Evolutionary conservation across 192 early-diverging fungal genomes (phyloP).

Genomic region (Rhizophagus clarus): DNA sequence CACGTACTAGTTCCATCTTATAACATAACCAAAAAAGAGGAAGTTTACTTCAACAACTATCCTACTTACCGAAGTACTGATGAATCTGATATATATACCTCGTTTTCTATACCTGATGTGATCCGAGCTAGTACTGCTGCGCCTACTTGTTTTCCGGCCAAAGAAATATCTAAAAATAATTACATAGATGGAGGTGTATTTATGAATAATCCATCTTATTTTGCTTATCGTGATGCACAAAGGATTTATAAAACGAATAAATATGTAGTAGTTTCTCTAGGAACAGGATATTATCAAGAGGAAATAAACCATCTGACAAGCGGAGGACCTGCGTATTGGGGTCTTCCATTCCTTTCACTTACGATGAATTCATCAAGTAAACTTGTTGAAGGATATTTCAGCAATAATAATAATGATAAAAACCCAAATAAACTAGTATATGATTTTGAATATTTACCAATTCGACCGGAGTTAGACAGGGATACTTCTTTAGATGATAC

Average conservation of each 20-base stretch:
- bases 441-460: too few species aligned
- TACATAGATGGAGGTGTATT: slow-evolving; percentile 8
- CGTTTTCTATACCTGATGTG: background rate
- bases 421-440: too few species aligned
- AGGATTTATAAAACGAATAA: background rate
- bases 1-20: slow-evolving; percentile 12
- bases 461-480: too few species aligned
- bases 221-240: background rate
- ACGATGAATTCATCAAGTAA: too few species aligned
- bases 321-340: too few species aligned
- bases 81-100: too few species aligned
- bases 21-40: background rate
- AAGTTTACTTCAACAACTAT: background rate
- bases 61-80: background rate
- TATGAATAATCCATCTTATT: slow-evolving; percentile 13
- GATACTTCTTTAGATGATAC: too few species aligned
- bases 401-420: too few species aligned
- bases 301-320: too few species aligned
- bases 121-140: slow-evolving; percentile 6
- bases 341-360: too few species aligned
- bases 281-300: slow-evolving; percentile 11
- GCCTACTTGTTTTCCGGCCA: background rate
- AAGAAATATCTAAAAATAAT: background rate
- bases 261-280: slow-evolving; percentile 1
- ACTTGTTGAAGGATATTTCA: too few species aligned